phyloP scores from a whole-genome alignment of 139 green algal species.

The Picochlorum sp. region DNA sequence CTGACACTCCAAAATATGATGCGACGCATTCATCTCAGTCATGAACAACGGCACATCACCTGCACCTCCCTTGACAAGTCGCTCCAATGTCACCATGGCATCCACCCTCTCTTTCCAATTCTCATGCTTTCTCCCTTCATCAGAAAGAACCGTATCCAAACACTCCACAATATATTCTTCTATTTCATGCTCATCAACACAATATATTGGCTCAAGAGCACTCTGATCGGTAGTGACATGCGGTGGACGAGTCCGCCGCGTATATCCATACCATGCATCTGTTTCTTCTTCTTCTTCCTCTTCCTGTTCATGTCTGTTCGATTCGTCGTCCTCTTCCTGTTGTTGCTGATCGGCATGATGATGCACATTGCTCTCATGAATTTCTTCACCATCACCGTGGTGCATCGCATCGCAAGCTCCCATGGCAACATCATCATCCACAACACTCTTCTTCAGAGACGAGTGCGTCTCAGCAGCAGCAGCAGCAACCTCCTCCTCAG shows the following conservation, averaged over 20 bases:
- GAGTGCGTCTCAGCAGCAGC: too few species aligned
- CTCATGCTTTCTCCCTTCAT: background rate
- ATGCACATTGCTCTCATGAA: too few species aligned
- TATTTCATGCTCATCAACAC: background rate
- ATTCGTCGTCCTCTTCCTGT: slow-evolving; percentile 8
- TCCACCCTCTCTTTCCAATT: slow-evolving; percentile 35
- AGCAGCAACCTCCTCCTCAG: too few species aligned
- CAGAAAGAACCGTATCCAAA: background rate
- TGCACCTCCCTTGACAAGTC: slow-evolving; percentile 48
- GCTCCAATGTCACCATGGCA: slow-evolving; percentile 60
- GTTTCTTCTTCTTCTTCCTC: too few species aligned
- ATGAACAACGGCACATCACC: slow-evolving; percentile 28
- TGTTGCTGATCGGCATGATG: too few species aligned
- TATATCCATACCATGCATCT: too few species aligned
- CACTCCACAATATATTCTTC: slow-evolving; percentile 15
- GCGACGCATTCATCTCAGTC: slow-evolving; percentile 17
- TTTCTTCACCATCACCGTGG: too few species aligned
- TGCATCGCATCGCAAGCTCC: too few species aligned
- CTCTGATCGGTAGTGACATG: background rate
- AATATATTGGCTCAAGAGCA: background rate
- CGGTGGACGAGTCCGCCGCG: background rate
- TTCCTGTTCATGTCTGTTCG: too few species aligned
- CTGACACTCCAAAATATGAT: slow-evolving; percentile 15
- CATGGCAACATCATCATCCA: too few species aligned
- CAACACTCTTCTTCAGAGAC: too few species aligned